A percentile compares a stretch with the other conserved stretches of the same genome.
phyloP scores from a whole-genome alignment of 345 rosid genomes.

The Rhodomyrtus tomentosa region DNA sequence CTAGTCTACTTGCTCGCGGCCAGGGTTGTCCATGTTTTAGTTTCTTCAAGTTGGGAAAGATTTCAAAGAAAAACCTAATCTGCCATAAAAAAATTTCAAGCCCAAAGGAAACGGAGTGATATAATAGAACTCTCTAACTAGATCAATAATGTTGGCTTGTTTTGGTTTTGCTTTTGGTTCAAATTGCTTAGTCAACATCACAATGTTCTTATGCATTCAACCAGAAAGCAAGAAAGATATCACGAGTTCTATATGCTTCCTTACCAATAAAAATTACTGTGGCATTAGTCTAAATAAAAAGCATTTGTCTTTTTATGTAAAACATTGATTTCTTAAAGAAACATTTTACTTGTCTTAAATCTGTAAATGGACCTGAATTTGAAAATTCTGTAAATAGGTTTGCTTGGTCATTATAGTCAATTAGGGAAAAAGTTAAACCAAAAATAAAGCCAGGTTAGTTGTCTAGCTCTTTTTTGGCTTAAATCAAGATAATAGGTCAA shows the following conservation, averaged over 20 bases:
- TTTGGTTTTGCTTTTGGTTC: background rate
- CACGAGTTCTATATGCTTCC: background rate
- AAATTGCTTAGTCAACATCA: background rate
- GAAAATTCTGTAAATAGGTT: background rate
- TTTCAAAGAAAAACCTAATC: background rate
- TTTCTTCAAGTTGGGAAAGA: background rate
- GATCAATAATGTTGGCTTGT: background rate
- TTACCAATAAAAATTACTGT: background rate
- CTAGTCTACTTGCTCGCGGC: background rate
- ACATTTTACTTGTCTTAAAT: background rate
- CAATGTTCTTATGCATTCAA: background rate
- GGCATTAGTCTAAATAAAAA: background rate
- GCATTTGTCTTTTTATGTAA: background rate
- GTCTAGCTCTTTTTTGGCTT: background rate
- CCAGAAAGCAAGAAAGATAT: background rate
- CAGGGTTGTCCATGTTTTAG: background rate
- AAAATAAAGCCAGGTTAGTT: background rate
- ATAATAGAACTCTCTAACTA: background rate
- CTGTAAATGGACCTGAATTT: background rate
- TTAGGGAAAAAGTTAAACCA: background rate
- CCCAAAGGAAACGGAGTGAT: background rate
- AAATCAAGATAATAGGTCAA: background rate
- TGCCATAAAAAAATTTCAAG: background rate
- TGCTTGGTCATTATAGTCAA: background rate
- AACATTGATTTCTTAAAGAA: background rate